Evolutionary conservation across 108 stramenopile genomes (phyloP).

Genomic region (Discostella pseudostelligera): DNA sequence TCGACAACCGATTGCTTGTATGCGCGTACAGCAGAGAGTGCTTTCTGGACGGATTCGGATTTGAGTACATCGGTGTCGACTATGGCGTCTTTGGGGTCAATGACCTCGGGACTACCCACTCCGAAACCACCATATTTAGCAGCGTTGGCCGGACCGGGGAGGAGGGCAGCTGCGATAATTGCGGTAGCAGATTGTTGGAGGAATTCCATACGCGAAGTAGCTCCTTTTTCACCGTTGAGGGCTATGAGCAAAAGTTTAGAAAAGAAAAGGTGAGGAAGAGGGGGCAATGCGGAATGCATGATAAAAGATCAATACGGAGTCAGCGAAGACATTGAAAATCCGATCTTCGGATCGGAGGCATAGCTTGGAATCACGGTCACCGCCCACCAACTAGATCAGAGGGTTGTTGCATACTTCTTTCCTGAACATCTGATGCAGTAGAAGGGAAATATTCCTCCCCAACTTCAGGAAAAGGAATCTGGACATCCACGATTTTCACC

Average conservation of each 20-base stretch:
- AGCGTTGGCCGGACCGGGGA: slow-evolving; percentile 71
- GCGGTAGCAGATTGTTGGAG: slow-evolving; percentile 53
- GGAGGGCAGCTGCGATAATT: slow-evolving; percentile 31
- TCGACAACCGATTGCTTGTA: slow-evolving; percentile 57
- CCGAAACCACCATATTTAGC: slow-evolving; percentile 81
- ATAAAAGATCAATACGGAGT: too few species aligned
- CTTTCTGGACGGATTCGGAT: slow-evolving; percentile 69
- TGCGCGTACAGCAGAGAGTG: slow-evolving; percentile 49
- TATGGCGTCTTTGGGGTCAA: slow-evolving; percentile 75
- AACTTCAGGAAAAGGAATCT: too few species aligned
- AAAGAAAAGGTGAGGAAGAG: neutral
- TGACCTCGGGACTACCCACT: slow-evolving; percentile 69
- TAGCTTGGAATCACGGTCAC: too few species aligned
- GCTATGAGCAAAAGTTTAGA: slow-evolving; percentile 2
- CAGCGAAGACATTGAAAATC: too few species aligned
- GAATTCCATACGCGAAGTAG: slow-evolving; percentile 55
- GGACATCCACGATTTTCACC: too few species aligned
- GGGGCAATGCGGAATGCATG: too few species aligned
- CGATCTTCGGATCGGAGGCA: too few species aligned
- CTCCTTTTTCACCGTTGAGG: slow-evolving; percentile 36
- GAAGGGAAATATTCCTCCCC: too few species aligned
- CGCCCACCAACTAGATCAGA: too few species aligned
- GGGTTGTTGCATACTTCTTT: too few species aligned
- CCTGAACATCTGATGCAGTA: too few species aligned
- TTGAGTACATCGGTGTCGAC: slow-evolving; percentile 67